phyloP scores from a whole-genome alignment of 768 basidiomycete genomes.

The Agaricus sinodeliciosus region DNA sequence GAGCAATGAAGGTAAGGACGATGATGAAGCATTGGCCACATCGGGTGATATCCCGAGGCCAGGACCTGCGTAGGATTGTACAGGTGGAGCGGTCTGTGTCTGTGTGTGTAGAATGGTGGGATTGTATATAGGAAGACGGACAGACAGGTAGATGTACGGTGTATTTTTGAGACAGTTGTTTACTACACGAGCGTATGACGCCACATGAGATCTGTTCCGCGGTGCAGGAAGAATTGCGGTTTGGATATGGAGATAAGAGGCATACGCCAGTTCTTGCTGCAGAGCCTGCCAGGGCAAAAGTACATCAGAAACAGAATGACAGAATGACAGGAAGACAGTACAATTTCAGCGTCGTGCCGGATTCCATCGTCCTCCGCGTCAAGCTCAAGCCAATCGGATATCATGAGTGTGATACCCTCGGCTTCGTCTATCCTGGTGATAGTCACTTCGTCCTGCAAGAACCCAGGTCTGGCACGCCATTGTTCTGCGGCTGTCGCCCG shows the following conservation, averaged over 20 bases:
- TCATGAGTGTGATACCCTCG: conserved; percentile 63
- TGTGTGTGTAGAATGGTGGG: conserved; percentile 46
- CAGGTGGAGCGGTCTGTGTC: not conserved
- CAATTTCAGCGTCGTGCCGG: conserved; percentile 92
- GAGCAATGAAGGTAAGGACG: conserved; percentile 27
- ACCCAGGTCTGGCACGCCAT: conserved; percentile 82
- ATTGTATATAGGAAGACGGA: conserved; percentile 80
- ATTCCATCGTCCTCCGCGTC: conserved; percentile 92
- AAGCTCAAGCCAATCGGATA: conserved; percentile 93
- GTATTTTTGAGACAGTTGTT: conserved; percentile 66
- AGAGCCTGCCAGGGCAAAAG: conserved; percentile 54
- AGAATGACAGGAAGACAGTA: conserved; percentile 23
- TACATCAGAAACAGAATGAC: conserved; percentile 2
- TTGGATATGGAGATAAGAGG: conserved; percentile 84
- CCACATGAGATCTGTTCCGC: conserved; percentile 71
- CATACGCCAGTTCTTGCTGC: conserved; percentile 88
- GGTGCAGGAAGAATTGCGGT: conserved; percentile 88
- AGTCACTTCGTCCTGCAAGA: conserved; percentile 80
- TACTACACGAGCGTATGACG: conserved; percentile 91
- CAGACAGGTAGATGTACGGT: conserved; percentile 72
- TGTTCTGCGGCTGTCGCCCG: conserved; percentile 67
- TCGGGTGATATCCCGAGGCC: conserved; percentile 1
- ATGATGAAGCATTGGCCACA: conserved; percentile 9
- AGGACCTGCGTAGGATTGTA: conserved; percentile 14
- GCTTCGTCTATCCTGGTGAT: conserved; percentile 83